phyloP scores from a whole-genome alignment of 208 protist genomes.

The Trypanosoma avium region DNA sequence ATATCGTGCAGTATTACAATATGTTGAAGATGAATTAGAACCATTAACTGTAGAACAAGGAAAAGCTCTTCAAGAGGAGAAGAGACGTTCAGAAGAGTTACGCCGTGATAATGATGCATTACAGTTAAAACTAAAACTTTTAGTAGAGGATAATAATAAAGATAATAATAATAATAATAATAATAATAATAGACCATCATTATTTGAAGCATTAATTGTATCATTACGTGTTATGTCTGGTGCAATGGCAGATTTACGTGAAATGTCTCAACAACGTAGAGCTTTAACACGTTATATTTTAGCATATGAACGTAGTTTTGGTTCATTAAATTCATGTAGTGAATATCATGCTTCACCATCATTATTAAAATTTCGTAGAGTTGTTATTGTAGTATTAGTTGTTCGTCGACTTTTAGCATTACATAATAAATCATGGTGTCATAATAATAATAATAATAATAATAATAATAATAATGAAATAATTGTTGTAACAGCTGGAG shows the following conservation, averaged over 20 bases:
- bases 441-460: background rate
- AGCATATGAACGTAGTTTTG: slow-evolving; percentile 14
- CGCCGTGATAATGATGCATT: slow-evolving; percentile 13
- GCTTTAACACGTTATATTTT: slow-evolving; percentile 36
- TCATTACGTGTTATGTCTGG: slow-evolving; percentile 41
- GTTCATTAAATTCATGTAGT: slow-evolving; percentile 8
- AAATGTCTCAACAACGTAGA: slow-evolving; percentile 45
- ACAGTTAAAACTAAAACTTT: slow-evolving; percentile 10
- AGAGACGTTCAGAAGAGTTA: slow-evolving; percentile 4
- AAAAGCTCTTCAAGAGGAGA: slow-evolving; percentile 15
- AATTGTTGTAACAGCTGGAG: background rate
- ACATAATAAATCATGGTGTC: background rate
- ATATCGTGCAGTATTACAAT: slow-evolving; percentile 32
- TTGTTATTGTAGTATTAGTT: slow-evolving; percentile 45
- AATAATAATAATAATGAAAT: background rate
- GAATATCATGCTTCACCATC: background rate
- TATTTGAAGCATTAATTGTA: slow-evolving; percentile 35
- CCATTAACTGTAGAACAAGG: slow-evolving; percentile 36
- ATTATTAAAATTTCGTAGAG: slow-evolving; percentile 28
- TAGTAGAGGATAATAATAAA: no score
- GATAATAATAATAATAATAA: background rate
- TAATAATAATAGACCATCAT: background rate
- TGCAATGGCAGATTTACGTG: slow-evolving; percentile 33
- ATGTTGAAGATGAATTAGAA: slow-evolving; percentile 40
- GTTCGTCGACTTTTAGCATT: slow-evolving; percentile 27